Evolutionary conservation across 768 basidiomycete genomes (phyloP).

Genomic region (Brasilioporus rufonigricans): DNA sequence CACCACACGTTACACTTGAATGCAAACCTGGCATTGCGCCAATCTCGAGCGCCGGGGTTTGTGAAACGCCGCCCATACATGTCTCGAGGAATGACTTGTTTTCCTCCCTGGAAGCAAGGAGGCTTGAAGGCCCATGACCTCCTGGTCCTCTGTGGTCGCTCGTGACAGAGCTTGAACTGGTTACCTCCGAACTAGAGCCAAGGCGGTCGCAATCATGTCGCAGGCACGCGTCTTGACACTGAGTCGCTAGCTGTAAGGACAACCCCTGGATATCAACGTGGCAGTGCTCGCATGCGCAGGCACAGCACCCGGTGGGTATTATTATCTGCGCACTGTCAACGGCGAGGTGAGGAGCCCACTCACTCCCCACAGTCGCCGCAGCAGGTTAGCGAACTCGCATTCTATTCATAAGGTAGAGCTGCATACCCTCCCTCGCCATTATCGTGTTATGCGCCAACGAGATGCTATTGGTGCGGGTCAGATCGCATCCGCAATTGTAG

Average conservation of each 20-base stretch:
- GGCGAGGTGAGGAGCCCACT: background rate
- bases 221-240: too few species aligned
- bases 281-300: background rate
- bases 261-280: background rate
- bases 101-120: too few species aligned
- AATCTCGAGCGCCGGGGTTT: too few species aligned
- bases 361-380: background rate
- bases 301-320: background rate
- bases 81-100: too few species aligned
- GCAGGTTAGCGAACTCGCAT: background rate
- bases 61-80: too few species aligned
- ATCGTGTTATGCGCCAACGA: slow-evolving; percentile 2
- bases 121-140: too few species aligned
- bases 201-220: background rate
- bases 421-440: too few species aligned
- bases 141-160: too few species aligned
- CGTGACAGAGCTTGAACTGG: too few species aligned
- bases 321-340: background rate
- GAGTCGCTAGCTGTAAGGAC: background rate
- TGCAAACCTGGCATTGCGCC: too few species aligned
- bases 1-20: too few species aligned
- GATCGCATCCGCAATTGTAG: background rate
- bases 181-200: background rate
- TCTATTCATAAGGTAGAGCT: background rate
- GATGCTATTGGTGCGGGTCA: background rate